phyloP scores from a whole-genome alignment of 164 flowering plant species.

The Sextonia rubra region DNA sequence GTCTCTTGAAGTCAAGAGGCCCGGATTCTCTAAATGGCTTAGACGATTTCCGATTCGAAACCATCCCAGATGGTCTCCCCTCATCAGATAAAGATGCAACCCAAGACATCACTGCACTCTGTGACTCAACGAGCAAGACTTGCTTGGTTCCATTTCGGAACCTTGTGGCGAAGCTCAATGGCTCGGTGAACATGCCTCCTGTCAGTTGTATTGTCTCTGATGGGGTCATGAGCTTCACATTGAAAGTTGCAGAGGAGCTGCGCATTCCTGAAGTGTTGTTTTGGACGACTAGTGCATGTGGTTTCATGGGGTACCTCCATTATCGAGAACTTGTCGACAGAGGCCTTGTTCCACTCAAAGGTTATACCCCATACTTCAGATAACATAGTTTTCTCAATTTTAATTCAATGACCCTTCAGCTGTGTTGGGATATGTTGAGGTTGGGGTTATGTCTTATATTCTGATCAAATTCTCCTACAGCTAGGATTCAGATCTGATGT shows the following conservation, averaged over 20 bases:
- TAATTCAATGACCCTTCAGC: no score
- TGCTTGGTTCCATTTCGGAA: constrained; percentile 27
- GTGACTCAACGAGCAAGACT: constrained; percentile 16
- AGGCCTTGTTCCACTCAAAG: constrained; percentile 32
- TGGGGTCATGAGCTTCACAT: constrained; percentile 28
- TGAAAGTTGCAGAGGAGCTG: constrained; percentile 24
- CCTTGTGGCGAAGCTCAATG: constrained; percentile 26
- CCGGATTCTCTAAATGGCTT: constrained; percentile 1
- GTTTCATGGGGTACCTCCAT: constrained; percentile 24
- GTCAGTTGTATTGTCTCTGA: constrained; percentile 24
- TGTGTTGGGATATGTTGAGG: neutral
- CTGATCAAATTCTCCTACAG: no score
- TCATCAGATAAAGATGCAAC: constrained; percentile 32
- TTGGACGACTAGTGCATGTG: constrained; percentile 31
- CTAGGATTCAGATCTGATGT: no score
- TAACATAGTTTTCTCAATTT: neutral
- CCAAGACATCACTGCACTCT: constrained; percentile 31
- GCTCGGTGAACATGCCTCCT: constrained; percentile 2
- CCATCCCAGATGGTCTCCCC: constrained; percentile 39
- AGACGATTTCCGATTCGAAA: constrained; percentile 25
- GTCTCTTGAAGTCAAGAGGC: constrained; percentile 13
- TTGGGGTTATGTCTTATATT: no score
- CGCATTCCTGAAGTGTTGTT: constrained; percentile 22
- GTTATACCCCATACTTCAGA: constrained; percentile 3
- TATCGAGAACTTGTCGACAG: constrained; percentile 19